Base-by-base conservation (phyloP, 805 yeast species). In the Spathaspora boniae region DNA sequence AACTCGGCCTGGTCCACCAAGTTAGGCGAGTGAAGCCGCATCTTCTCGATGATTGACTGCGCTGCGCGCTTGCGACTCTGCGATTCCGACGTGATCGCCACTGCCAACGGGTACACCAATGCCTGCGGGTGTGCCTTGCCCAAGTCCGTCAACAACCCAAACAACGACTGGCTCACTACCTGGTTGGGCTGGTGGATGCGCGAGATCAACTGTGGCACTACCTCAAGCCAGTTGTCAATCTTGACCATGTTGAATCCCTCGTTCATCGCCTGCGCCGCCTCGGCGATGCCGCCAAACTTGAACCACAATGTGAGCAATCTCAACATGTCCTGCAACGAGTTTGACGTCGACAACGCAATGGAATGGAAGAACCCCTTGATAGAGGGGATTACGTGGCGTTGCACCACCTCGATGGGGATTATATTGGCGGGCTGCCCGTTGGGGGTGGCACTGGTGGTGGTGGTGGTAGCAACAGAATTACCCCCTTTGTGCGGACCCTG, bases 71-170 rank as follows among this genome's bases (percentile, higher is more conserved):
- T 94, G 48, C 98, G 76, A 4, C 84, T 83, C 22, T 83, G 76
- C 45, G 95, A 86, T 51, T 91, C 97, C 0, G 96, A 86, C 44
- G 93, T 89, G 33, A 89, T 87, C 9, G 98, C 96, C 38, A 93
- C 99, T 9, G 95, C 91, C 40, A 93, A 69, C 4, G 98, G 98
- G 53, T 88, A 91, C 5, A 93, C 91, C 50, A 93, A 72, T 0
- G 98, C 97, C 56, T 93, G 98, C 1, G 99, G 98, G 60, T 93
- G 98, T 1, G 91, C 91, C 46, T 85, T 82, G 26, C 98, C 98
- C 12, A 93, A 65, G 47, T 88, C 95, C 3, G 95, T 77, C 42
- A 93, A 66, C 23, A 93, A 64, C 0, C 89, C 85, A 46, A 86
- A 76, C 36, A 93, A 70, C 0, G 96, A 78, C 34, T 81, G 72